Evolutionary conservation across 2,329 filamentous ascomycete species (phyloP), one percentile per base, ranked within the genome.

Genomic region (Colletotrichum kahawae): DNA sequence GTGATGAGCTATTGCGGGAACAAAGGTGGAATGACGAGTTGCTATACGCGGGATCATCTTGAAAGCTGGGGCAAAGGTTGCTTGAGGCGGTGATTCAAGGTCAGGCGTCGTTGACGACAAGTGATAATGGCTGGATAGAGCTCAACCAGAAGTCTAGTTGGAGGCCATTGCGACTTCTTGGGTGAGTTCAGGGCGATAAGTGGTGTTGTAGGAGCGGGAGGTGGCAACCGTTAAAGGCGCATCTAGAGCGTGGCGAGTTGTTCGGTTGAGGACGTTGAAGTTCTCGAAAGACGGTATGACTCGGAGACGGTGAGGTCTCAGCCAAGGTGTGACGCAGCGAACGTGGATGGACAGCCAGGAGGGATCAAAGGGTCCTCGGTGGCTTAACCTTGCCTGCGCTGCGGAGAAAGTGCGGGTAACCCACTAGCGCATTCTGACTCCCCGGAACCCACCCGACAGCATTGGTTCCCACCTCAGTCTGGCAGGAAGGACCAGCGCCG

Each of bases 1-100:
- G 33, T 57, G 62, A 67, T 62, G 33, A 59, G 65, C 56, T 77
- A 65, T 69, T 67, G 54, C 63, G 63, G 71, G 62, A 60, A 72
- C 63, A 68, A 56, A 36, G 67, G 31, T 63, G 57, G 60, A 54
- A 51, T 38, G 63, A 73, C 65, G 60, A 66, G 34, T 38, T n/a
- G 70, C 73, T 75, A 75, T 75, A 34, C 73, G 73, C 73, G 73
- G 73, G 72, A 75, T 75, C 73, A 75, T 75, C 48, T 75, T 75
- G 73, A 73, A 48, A 38, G 33, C 24, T 54, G 33, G 34, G 36
- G 24, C 48, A 31, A 38, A 60, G 18, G 43, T n/a, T 36, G 34
- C 21, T 24, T 31, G 57, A n/a, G 33, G 63, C 48, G 38, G 48
- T 67, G 29, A 31, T 48, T 48, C 27, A 48, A 34, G 60, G 43